phyloP scores from a whole-genome alignment of 140 eudicot genomes.

The Flaveria floridana region DNA sequence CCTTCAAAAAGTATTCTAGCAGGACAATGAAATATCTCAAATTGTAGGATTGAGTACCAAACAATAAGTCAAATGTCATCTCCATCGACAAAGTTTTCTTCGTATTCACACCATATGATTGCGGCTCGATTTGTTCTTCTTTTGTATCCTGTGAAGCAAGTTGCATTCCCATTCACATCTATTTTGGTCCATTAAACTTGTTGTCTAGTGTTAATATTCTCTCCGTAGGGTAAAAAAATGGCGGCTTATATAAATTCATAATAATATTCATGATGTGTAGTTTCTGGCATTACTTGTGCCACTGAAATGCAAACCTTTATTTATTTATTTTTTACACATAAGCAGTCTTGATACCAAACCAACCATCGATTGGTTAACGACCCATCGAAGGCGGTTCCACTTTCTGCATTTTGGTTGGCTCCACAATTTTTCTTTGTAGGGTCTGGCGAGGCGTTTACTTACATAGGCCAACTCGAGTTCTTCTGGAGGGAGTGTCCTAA shows the following conservation, averaged over 20 bases:
- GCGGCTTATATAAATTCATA: not conserved
- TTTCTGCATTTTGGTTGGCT: no score
- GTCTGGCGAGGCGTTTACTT: no score
- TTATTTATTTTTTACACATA: no score
- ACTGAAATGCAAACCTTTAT: no score
- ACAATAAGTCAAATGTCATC: not conserved
- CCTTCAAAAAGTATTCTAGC: not conserved
- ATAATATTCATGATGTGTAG: not conserved
- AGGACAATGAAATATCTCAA: not conserved
- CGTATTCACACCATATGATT: not conserved
- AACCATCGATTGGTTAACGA: no score
- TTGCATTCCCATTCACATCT: not conserved
- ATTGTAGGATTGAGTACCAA: not conserved
- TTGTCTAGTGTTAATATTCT: not conserved
- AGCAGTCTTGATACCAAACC: no score
- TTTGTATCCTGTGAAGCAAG: not conserved
- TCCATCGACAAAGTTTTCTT: not conserved
- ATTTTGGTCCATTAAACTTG: not conserved
- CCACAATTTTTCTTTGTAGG: no score
- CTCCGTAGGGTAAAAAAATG: not conserved
- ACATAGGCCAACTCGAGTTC: no score
- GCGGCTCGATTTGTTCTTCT: not conserved
- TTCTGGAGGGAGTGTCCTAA: conserved; percentile 33
- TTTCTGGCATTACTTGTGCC: not conserved
- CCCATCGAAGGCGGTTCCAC: no score